These are phyloP conservation scores for Trifolium repens DNA, from an alignment of 306 rosid species.

Conservation along the genomic window DNA sequence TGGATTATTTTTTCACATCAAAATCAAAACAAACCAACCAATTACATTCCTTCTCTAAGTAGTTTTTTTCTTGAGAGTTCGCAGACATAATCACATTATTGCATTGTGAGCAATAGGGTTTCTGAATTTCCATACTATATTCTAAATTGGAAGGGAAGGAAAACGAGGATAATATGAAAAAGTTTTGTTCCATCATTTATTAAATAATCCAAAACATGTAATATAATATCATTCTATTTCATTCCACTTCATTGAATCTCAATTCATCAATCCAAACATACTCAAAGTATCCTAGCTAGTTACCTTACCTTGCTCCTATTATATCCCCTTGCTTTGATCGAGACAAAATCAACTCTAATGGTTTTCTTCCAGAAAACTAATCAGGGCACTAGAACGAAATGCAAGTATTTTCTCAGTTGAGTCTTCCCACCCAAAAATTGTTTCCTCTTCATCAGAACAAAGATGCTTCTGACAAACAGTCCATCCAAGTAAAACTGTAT, in stretches of 20 bases:
- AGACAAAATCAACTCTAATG: neutral
- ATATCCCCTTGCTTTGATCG: no score
- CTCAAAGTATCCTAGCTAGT: neutral
- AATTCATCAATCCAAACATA: neutral
- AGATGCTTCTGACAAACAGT: neutral
- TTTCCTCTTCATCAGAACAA: neutral
- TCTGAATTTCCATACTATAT: neutral
- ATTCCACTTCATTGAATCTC: neutral
- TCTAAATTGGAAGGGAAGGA: neutral
- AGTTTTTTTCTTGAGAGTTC: no score
- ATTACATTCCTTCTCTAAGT: no score
- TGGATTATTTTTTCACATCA: no score
- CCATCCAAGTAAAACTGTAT: constrained; percentile 4
- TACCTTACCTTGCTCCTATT: neutral
- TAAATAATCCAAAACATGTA: no score
- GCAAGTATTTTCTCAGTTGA: neutral
- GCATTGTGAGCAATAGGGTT: no score
- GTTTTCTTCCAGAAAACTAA: neutral
- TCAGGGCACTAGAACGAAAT: neutral
- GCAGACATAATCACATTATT: no score
- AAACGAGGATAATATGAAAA: neutral
- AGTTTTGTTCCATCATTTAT: no score
- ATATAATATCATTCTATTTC: no score
- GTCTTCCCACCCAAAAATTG: neutral
- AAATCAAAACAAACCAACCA: no score